Conservation (phyloP, 805 yeast species). For the Cyberlindnera maclurae region DNA sequence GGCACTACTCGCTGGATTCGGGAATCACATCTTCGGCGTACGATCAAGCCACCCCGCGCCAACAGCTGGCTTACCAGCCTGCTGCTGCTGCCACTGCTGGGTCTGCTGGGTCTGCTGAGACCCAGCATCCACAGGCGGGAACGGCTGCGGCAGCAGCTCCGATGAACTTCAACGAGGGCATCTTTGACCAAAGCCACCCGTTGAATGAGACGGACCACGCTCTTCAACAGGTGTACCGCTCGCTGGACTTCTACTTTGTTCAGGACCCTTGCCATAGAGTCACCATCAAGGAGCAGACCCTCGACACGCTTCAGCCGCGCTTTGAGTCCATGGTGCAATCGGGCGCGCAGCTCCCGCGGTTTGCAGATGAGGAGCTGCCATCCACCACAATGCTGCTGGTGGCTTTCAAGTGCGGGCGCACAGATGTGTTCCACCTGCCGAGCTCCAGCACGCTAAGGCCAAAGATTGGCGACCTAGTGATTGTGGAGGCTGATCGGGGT, state of each 20-base stretch:
- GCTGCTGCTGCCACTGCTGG: too few species aligned
- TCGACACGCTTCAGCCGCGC: constrained; percentile 5
- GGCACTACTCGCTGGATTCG: constrained; percentile 1
- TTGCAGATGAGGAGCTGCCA: constrained; percentile 18
- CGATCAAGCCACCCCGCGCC: constrained; percentile 3
- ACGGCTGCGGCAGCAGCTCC: constrained; percentile 1
- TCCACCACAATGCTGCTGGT: constrained; percentile 46
- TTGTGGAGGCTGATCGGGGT: constrained; percentile 82
- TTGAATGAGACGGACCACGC: constrained; percentile 14
- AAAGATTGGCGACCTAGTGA: constrained; percentile 57
- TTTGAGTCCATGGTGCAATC: constrained; percentile 9
- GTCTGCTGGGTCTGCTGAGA: too few species aligned
- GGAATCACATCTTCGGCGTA: background rate
- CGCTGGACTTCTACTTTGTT: constrained; percentile 20
- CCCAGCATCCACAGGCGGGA: background rate
- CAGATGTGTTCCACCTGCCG: constrained; percentile 69
- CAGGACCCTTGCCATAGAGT: constrained; percentile 20
- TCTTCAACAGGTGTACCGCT: constrained; percentile 14
- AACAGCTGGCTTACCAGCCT: constrained; percentile 6
- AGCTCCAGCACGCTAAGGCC: constrained; percentile 26
- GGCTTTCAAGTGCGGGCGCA: constrained; percentile 71
- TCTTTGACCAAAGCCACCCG: constrained; percentile 6
- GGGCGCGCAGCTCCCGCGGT: constrained; percentile 19
- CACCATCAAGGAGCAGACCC: constrained; percentile 11
- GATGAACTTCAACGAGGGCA: constrained; percentile 9